A percentile compares a stretch with the other conserved stretches of the same genome.
Evolutionary conservation across 2,329 filamentous ascomycete species (phyloP).

Genomic region (Colletotrichum sp.): DNA sequence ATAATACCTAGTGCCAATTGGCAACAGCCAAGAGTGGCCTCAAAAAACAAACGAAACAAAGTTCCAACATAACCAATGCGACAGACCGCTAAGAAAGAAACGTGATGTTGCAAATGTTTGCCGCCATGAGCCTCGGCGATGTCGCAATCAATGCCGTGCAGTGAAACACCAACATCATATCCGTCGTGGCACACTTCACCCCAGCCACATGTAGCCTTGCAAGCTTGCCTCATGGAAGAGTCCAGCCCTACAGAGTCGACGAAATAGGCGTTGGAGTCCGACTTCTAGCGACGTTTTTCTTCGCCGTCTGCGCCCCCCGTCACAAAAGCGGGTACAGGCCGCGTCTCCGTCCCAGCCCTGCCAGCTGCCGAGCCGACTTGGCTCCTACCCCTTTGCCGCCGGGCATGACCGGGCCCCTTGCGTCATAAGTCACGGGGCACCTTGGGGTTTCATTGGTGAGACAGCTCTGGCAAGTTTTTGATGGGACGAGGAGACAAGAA

Average conservation of each 20-base stretch:
- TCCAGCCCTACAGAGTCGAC: conserved; percentile 1
- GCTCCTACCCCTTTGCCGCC: conserved; percentile 9
- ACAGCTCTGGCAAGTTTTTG: neutral
- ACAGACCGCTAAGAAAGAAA: neutral
- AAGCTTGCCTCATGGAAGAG: neutral
- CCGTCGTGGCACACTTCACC: conserved; percentile 6
- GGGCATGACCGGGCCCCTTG: conserved; percentile 8
- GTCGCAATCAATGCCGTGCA: neutral
- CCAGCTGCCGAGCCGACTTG: conserved; percentile 16
- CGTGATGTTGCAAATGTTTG: neutral
- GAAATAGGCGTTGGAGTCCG: neutral
- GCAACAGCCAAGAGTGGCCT: neutral
- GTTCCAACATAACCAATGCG: neutral
- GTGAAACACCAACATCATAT: neutral
- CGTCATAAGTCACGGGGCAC: conserved; percentile 3
- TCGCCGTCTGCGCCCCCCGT: conserved; percentile 2
- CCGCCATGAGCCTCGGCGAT: neutral
- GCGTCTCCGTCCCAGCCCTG: conserved; percentile 14
- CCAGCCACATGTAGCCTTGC: conserved; percentile 13
- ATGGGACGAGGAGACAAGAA: neutral
- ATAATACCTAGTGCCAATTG: neutral
- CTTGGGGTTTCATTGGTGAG: conserved; percentile 9
- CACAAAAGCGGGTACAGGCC: conserved; percentile 14
- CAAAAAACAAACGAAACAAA: neutral
- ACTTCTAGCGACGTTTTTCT: neutral